These are phyloP conservation scores for Bipolaris bicolor DNA, from an alignment of 2,329 filamentous ascomycete genomes.

Conservation along the genomic window DNA sequence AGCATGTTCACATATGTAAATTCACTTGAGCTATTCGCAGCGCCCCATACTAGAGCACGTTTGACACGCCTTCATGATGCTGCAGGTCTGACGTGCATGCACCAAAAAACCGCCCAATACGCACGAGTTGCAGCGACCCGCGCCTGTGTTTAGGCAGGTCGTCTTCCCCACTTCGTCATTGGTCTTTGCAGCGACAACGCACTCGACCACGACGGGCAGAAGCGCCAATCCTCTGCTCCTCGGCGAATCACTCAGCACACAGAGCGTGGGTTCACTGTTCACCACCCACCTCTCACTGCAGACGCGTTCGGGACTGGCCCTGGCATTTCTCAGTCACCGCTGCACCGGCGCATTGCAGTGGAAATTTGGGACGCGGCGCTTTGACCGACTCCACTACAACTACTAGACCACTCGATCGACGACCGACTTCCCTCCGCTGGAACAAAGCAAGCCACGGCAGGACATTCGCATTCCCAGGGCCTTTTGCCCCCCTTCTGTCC, in stretches of 20 bases:
- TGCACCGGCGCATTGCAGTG: conserved; percentile 30
- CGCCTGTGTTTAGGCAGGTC: conserved; percentile 25
- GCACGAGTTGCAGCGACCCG: conserved; percentile 17
- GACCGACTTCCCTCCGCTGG: conserved; percentile 8
- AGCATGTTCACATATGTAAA: background rate
- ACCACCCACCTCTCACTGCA: conserved; percentile 10
- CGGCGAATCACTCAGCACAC: conserved; percentile 29
- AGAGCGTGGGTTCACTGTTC: conserved; percentile 23
- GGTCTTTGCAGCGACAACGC: conserved; percentile 34
- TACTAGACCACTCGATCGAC: conserved; percentile 18
- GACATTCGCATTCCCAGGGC: background rate
- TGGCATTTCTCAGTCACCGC: conserved; percentile 23
- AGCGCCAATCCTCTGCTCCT: conserved; percentile 33
- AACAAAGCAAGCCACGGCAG: conserved; percentile 9
- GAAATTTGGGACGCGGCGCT: conserved; percentile 33
- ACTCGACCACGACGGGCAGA: conserved; percentile 28
- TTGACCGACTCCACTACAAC: conserved; percentile 36
- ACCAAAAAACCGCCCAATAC: conserved; percentile 11
- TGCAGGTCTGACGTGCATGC: conserved; percentile 11
- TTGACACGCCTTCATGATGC: background rate
- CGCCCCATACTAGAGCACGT: background rate
- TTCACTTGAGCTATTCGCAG: background rate
- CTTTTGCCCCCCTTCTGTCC: conserved; percentile 1
- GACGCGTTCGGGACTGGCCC: conserved; percentile 29
- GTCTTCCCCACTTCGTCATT: conserved; percentile 40